Base-by-base conservation (phyloP, 2,329 filamentous ascomycete genomes). In the Colletotrichum liriopes region DNA sequence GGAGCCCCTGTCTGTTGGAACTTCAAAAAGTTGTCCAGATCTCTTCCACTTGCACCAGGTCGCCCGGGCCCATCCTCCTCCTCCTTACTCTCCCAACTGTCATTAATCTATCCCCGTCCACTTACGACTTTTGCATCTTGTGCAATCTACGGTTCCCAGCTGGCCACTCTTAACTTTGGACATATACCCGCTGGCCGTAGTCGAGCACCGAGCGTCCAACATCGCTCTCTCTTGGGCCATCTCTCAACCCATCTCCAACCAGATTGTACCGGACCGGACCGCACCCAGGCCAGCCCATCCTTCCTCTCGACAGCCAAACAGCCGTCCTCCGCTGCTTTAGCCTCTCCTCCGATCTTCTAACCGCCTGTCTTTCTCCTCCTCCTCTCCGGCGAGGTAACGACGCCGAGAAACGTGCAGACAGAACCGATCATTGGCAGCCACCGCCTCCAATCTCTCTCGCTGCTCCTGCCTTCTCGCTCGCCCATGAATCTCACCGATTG, bases 11-110 rank as follows among this genome's bases (percentile, higher is more conserved):
- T 73, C 61, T 29, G 67, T 66, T 71, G 55, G 56, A 73, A 65
- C 55, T 14, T 66, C 67, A 71, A 73, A 73, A 73, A 73, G 71
- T 71, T 73, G 71, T 73, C 67, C 60, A 60, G 71, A 71, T 71
- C 60, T 71, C 52, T 37, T 60, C 37, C 29, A 63, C 60, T 47
- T 58, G 16, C 39, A 66, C 52, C 59, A 62, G 43, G 59, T 37
- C n/a, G 29, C 47, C 65, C 18, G 12, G 37, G 58, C 69, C 45
- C 35, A 56, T 39, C 54, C n/a, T 55, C 39, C 29, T 60, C 54
- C 67, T 56, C 35, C 49, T 54, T 29, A 54, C 61, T 26, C 47
- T 32, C 56, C 32, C 61, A 54, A 26, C 59, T 37, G 69, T 65
- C 56, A 49, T 52, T 68, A 45, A 72, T 64, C 45, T 63, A 64